Evolutionary conservation across 106 monocot species (phyloP).

Genomic region (Cymbidium sinense): DNA sequence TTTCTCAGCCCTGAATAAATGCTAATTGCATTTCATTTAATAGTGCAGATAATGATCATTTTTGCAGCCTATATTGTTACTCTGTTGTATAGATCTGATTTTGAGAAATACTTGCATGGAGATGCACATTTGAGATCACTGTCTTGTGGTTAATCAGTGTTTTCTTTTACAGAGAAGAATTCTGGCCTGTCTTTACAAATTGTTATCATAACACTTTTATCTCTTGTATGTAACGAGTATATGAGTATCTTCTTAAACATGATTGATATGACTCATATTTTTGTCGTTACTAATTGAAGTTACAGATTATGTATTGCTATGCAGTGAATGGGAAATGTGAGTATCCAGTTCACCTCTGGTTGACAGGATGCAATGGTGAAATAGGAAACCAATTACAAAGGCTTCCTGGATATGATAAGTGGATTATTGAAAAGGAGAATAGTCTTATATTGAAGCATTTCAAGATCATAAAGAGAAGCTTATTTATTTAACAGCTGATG

Average conservation of each 20-base stretch:
- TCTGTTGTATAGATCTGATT: background rate
- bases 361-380: constrained; percentile 86
- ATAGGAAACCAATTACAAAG: constrained; percentile 57
- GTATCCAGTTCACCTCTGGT: constrained; percentile 76
- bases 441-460: constrained; percentile 81
- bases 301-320: constrained; percentile 97
- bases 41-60: too few relatives aligned
- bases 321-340: constrained; percentile 79
- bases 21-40: too few relatives aligned
- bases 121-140: background rate
- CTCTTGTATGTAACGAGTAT: background rate
- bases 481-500: constrained; percentile 92
- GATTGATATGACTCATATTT: background rate
- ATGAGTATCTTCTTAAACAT: background rate
- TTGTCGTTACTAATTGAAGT: constrained; percentile 26
- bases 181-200: background rate
- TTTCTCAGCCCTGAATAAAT: too few relatives aligned
- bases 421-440: constrained; percentile 78
- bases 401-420: constrained; percentile 77
- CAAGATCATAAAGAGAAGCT: constrained; percentile 70
- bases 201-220: background rate
- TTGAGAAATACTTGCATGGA: background rate
- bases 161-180: background rate
- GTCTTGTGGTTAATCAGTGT: background rate
- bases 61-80: too few relatives aligned